These are phyloP conservation scores for Diaporthe capsici DNA, from an alignment of 2,329 filamentous ascomycete genomes.

Conservation along the genomic window DNA sequence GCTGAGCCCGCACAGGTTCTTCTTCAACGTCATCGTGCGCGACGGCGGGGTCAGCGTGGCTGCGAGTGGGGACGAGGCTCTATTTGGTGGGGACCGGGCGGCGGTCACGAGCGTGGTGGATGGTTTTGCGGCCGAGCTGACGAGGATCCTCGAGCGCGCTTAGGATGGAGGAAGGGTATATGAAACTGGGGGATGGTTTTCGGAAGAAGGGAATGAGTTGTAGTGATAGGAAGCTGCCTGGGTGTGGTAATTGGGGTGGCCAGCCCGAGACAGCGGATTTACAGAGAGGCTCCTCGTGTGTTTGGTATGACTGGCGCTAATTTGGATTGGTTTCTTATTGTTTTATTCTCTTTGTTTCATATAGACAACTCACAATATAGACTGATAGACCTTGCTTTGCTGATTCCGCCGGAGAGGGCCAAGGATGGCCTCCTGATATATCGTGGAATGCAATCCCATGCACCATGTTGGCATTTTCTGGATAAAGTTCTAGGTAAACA, in stretches of 20 bases:
- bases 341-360: neutral
- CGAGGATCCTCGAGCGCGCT: slow-evolving; percentile 21
- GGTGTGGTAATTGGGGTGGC: too few species aligned
- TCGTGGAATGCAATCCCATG: neutral
- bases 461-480: neutral
- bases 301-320: neutral
- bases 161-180: neutral
- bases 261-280: too few species aligned
- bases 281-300: neutral
- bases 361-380: neutral
- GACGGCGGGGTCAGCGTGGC: slow-evolving; percentile 32
- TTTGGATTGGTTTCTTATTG: neutral
- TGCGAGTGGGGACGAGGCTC: slow-evolving; percentile 40
- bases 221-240: neutral
- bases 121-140: slow-evolving; percentile 27
- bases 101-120: slow-evolving; percentile 23
- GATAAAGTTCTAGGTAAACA: neutral
- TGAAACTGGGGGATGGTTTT: too few species aligned
- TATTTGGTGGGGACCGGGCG: slow-evolving; percentile 22
- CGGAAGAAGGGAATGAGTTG: neutral
- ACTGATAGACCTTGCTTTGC: neutral
- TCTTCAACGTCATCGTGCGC: slow-evolving; percentile 42
- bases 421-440: neutral
- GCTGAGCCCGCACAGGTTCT: slow-evolving; percentile 37
- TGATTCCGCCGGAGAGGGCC: neutral